Evolutionary conservation across 73 alveolate species (phyloP).

Genomic region (Strombidium stylifer): DNA sequence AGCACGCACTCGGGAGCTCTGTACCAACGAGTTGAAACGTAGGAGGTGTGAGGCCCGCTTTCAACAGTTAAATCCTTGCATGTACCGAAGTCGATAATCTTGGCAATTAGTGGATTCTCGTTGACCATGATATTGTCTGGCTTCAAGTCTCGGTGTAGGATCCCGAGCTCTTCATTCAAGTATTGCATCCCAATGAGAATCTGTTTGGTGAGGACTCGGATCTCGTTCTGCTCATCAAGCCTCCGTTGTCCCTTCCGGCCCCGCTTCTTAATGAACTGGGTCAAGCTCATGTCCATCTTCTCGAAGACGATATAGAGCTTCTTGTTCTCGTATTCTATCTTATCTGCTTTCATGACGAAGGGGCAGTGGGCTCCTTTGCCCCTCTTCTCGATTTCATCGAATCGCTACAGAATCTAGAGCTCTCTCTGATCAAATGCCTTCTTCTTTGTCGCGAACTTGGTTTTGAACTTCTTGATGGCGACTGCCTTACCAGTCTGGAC

Average conservation of each 20-base stretch:
- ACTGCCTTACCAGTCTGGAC: constrained; percentile 62
- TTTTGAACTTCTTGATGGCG: constrained; percentile 70
- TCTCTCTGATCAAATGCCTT: constrained; percentile 15
- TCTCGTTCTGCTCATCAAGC: constrained; percentile 46
- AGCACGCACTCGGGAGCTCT: constrained; percentile 83
- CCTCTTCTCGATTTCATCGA: too few species aligned
- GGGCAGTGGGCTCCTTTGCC: constrained; percentile 42
- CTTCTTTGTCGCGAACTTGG: neutral
- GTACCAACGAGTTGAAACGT: constrained; percentile 89
- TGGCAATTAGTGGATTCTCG: constrained; percentile 33
- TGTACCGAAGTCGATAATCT: constrained; percentile 76
- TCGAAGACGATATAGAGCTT: constrained; percentile 17
- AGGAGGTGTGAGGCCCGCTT: constrained; percentile 60
- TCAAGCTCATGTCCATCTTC: constrained; percentile 2
- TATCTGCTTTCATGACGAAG: neutral
- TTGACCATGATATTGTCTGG: constrained; percentile 77
- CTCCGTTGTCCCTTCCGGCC: neutral
- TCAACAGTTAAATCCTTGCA: constrained; percentile 52
- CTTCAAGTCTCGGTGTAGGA: constrained; percentile 83
- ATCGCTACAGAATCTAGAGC: neutral
- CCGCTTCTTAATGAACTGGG: constrained; percentile 15
- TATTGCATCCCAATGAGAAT: constrained; percentile 72
- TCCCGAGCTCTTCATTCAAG: constrained; percentile 71
- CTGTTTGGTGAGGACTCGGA: constrained; percentile 63
- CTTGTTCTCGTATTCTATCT: neutral